Percentiles rank a stretch among this genome's conserved stretches.
phyloP scores from a whole-genome alignment of 495 filamentous ascomycete genomes.

The Aspergillus egyptiacus region DNA sequence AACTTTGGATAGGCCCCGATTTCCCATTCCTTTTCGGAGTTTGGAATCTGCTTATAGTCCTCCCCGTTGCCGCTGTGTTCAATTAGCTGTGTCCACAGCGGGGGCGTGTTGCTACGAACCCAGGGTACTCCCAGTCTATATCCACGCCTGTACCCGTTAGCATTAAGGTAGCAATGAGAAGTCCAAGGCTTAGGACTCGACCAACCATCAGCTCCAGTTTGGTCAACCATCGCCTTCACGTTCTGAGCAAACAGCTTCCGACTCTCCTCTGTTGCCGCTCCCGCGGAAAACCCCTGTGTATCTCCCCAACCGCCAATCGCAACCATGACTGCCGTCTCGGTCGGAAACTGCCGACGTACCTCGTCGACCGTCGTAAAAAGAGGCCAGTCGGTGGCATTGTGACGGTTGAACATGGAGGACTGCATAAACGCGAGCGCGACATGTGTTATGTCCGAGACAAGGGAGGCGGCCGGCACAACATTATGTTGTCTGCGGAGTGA shows the following conservation, averaged over 20 bases:
- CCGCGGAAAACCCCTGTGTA: slow-evolving; percentile 53
- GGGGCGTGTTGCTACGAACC: too few relatives aligned
- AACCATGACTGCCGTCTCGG: slow-evolving; percentile 53
- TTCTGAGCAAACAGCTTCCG: slow-evolving; percentile 57
- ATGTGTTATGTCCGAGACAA: slow-evolving; percentile 2
- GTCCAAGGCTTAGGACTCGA: too few relatives aligned
- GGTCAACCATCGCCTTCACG: slow-evolving; percentile 54
- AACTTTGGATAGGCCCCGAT: slow-evolving; percentile 59
- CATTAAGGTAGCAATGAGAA: too few relatives aligned
- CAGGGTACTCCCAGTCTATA: slow-evolving; percentile 79
- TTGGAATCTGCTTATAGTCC: slow-evolving; percentile 66
- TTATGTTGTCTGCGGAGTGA: slow-evolving; percentile 8
- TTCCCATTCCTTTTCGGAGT: slow-evolving; percentile 54
- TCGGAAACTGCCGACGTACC: slow-evolving; percentile 52
- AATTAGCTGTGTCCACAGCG: too few relatives aligned
- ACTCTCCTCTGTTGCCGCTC: slow-evolving; percentile 46
- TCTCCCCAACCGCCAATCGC: slow-evolving; percentile 75
- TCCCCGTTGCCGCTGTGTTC: slow-evolving; percentile 61
- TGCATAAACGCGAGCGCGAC: slow-evolving; percentile 5
- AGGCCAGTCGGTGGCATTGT: slow-evolving; percentile 8
- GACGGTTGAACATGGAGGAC: slow-evolving; percentile 1
- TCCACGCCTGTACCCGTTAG: slow-evolving; percentile 40
- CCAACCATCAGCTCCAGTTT: slow-evolving; percentile 61
- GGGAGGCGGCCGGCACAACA: not conserved
- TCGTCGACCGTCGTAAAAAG: slow-evolving; percentile 55